Conservation (phyloP, 345 rosid species). For the Ailanthus altissimus region DNA sequence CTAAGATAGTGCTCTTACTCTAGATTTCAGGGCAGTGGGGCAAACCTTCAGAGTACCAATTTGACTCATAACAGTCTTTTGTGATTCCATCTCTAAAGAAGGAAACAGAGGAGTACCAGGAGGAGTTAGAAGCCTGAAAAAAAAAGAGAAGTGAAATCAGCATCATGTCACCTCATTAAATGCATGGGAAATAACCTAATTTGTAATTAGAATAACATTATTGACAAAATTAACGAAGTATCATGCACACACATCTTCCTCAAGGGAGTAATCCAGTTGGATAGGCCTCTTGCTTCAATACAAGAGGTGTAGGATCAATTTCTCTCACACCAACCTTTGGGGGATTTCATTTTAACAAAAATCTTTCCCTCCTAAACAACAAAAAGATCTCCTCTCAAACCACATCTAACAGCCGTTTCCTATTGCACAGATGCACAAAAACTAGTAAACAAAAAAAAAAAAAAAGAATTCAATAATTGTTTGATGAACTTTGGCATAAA, state of each 20-base stretch:
- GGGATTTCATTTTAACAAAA: neutral
- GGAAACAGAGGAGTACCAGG: slow-evolving; percentile 99
- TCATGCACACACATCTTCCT: neutral
- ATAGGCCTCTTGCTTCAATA: neutral
- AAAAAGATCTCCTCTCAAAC: neutral
- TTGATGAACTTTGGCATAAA: neutral
- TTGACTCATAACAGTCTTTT: slow-evolving; percentile 69
- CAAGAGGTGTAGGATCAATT: neutral
- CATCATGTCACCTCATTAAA: slow-evolving; percentile 3
- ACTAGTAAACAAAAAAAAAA: too few relatives aligned
- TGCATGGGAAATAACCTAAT: neutral
- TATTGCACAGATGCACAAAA: neutral
- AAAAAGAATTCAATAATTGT: neutral
- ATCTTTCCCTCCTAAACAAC: neutral
- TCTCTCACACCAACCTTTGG: neutral
- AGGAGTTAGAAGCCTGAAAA: slow-evolving; percentile 88
- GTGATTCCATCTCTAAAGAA: slow-evolving; percentile 94
- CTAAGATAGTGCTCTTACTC: slow-evolving; percentile 55
- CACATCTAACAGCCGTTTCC: neutral
- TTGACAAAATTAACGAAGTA: neutral
- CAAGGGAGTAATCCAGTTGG: neutral
- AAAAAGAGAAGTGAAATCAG: slow-evolving; percentile 19
- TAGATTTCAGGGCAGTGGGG: slow-evolving; percentile 62
- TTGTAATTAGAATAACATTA: neutral
- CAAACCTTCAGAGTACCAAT: slow-evolving; percentile 65